Evolutionary conservation across 2,329 filamentous ascomycete genomes (phyloP).

Genomic region (Pseudofabraea citricarpa): DNA sequence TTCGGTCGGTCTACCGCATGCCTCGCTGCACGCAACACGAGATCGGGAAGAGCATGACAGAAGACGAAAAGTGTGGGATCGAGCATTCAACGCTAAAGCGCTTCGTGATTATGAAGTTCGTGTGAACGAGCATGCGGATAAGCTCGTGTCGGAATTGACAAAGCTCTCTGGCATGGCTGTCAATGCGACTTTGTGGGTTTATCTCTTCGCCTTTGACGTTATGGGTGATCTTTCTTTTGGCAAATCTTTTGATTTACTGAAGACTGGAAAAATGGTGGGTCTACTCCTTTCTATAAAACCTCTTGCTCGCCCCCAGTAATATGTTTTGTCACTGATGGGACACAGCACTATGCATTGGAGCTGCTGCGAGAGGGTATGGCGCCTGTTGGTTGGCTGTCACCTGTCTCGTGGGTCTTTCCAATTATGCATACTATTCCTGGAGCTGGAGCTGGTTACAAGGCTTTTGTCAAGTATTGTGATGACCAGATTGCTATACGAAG

Average conservation of each 20-base stretch:
- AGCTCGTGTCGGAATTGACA: constrained; percentile 11
- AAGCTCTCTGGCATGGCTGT: constrained; percentile 12
- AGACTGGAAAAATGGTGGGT: constrained; percentile 7
- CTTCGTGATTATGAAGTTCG: constrained; percentile 18
- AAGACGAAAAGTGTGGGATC: constrained; percentile 19
- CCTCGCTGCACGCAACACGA: constrained; percentile 11
- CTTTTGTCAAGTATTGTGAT: constrained; percentile 8
- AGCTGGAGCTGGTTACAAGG: constrained; percentile 1
- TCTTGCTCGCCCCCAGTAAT: no score
- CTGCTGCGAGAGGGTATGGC: constrained; percentile 8
- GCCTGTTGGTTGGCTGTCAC: constrained; percentile 10
- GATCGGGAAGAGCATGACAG: constrained; percentile 16
- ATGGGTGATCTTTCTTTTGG: constrained; percentile 24
- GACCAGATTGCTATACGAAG: constrained; percentile 11
- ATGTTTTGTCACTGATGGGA: not conserved
- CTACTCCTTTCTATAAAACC: not conserved
- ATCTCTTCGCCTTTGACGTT: constrained; percentile 21
- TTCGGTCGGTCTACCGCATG: constrained; percentile 6
- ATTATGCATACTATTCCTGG: constrained; percentile 15
- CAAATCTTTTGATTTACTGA: constrained; percentile 19
- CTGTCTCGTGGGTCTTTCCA: constrained; percentile 17
- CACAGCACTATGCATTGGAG: constrained; percentile 8
- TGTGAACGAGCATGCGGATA: constrained; percentile 12
- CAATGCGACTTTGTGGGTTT: constrained; percentile 17
- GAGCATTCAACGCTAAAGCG: constrained; percentile 18